Conservation (phyloP, 208 protist species). For the Wallacemonas sp. region DNA sequence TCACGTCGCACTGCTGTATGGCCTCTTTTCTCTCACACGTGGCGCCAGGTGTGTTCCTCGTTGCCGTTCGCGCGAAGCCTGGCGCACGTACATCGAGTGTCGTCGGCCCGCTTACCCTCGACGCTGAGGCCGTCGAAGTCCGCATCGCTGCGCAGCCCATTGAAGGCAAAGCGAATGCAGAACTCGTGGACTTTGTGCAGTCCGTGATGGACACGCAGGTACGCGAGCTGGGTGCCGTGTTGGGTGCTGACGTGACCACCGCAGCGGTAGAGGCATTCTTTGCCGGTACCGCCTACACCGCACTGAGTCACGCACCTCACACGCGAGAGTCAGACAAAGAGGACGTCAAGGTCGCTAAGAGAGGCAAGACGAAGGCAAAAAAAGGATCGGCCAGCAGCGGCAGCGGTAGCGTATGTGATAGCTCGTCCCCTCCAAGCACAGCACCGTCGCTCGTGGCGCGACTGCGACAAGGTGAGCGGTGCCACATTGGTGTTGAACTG, state of each 20-base stretch:
- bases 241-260: background rate
- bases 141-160: constrained; percentile 71
- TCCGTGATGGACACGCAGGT: constrained; percentile 41
- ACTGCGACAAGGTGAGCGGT: background rate
- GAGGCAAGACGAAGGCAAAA: background rate
- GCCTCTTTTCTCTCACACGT: constrained; percentile 51
- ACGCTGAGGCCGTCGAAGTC: constrained; percentile 45
- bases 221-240: constrained; percentile 16
- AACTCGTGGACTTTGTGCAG: constrained; percentile 70
- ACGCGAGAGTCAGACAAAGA: no score
- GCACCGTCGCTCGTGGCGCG: background rate
- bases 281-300: constrained; percentile 5
- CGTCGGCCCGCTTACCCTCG: constrained; percentile 21
- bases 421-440: background rate
- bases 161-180: constrained; percentile 78
- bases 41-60: constrained; percentile 40
- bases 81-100: constrained; percentile 54
- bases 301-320: no score
- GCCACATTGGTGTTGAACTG: constrained; percentile 38
- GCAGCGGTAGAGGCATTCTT: constrained; percentile 3
- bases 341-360: no score
- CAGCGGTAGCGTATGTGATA: background rate
- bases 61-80: constrained; percentile 76
- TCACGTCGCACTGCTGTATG: no score
- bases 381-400: background rate